A percentile compares a stretch with the other conserved stretches of the same genome.
Conservation (phyloP, 306 rosid genomes). For the Trifolium pratense region DNA sequence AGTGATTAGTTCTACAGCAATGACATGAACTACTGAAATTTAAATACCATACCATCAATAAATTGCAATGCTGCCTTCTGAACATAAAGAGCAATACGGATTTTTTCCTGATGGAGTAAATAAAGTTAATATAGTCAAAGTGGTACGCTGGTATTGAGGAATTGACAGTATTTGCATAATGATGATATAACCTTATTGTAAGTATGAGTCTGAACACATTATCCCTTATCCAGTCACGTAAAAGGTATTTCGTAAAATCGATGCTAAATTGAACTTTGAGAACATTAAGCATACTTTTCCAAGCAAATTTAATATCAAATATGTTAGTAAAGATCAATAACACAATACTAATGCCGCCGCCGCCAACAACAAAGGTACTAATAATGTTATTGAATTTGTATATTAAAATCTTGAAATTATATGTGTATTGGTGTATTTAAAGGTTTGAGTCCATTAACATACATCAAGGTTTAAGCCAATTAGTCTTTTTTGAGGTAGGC, state of each 20-base stretch:
- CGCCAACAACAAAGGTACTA: neutral
- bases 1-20: slow-evolving; percentile 34
- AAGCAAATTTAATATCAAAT: slow-evolving; percentile 5
- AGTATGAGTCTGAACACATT: neutral
- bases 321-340: neutral
- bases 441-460: neutral
- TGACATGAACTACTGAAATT: slow-evolving; percentile 16
- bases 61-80: slow-evolving; percentile 93
- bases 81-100: slow-evolving; percentile 85
- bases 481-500: slow-evolving; percentile 2
- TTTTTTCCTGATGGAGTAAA: slow-evolving; percentile 68
- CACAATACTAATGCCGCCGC: neutral
- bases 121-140: slow-evolving; percentile 1
- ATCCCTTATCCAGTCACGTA: neutral
- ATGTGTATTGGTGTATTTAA: neutral
- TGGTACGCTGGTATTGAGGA: neutral
- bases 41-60: slow-evolving; percentile 71
- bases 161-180: neutral
- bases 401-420: neutral
- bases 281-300: neutral
- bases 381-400: neutral
- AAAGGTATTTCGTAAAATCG: slow-evolving; percentile 14
- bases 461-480: neutral
- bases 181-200: neutral
- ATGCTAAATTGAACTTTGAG: slow-evolving; percentile 9